A percentile compares a stretch with the other conserved stretches of the same genome.
phyloP scores from a whole-genome alignment of 2,329 filamentous ascomycete species.

The Drechslerella coelobrocha region DNA sequence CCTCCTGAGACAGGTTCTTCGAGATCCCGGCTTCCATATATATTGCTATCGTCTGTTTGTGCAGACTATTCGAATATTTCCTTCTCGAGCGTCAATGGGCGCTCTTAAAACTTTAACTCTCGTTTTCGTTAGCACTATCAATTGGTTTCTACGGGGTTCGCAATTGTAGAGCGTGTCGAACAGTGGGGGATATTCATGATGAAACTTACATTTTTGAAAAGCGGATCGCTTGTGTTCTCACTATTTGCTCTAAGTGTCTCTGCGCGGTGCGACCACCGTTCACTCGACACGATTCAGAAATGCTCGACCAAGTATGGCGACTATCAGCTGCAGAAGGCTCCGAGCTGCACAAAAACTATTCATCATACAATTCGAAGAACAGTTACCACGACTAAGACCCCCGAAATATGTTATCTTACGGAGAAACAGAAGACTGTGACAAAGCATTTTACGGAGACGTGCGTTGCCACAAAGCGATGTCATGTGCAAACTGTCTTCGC shows the following conservation, averaged over 20 bases:
- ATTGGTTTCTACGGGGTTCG: too few species aligned
- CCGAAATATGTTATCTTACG: background rate
- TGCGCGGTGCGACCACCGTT: conserved; percentile 3
- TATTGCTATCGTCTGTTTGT: too few species aligned
- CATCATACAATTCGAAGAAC: conserved; percentile 1
- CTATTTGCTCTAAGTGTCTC: background rate
- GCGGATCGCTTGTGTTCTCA: background rate
- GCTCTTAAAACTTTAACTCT: too few species aligned
- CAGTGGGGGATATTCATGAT: too few species aligned
- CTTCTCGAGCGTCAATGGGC: too few species aligned
- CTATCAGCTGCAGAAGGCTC: conserved; percentile 1
- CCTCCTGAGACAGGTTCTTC: too few species aligned
- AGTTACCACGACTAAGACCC: background rate
- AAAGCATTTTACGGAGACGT: background rate
- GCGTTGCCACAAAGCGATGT: conserved; percentile 1
- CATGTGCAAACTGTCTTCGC: conserved; percentile 1
- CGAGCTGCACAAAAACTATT: conserved; percentile 1
- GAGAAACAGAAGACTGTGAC: background rate
- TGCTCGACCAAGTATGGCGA: background rate
- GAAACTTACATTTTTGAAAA: background rate
- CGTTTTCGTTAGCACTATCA: too few species aligned
- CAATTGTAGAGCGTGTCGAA: too few species aligned
- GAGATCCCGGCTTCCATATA: too few species aligned
- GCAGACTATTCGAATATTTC: too few species aligned
- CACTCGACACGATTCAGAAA: background rate